Evolutionary conservation across 345 rosid species (phyloP).

Genomic region (Gossypium thurberi): DNA sequence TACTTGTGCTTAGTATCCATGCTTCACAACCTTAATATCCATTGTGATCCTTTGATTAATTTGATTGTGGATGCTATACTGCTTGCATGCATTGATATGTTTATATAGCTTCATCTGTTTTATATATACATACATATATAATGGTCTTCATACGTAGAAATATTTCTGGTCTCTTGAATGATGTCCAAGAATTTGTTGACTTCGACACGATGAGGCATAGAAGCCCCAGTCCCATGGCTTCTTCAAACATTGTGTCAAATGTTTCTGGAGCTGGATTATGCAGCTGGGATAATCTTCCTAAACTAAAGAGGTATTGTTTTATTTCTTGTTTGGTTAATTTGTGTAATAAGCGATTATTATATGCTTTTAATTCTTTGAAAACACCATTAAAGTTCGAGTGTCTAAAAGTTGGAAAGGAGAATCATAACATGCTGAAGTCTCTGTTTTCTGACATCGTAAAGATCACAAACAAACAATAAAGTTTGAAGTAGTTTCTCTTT

Average conservation of each 20-base stretch:
- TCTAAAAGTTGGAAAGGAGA: not conserved
- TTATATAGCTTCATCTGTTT: not conserved
- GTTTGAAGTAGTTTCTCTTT: not conserved
- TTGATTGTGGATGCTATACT: not conserved
- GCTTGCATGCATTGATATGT: not conserved
- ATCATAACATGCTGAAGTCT: not conserved
- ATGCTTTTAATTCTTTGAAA: not conserved
- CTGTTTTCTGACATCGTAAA: not conserved
- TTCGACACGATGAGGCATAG: constrained; percentile 78
- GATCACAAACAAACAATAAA: not conserved
- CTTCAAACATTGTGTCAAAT: constrained; percentile 74
- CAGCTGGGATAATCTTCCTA: constrained; percentile 70
- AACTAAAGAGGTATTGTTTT: no score
- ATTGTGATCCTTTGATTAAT: not conserved
- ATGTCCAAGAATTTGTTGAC: constrained; percentile 79
- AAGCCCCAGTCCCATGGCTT: constrained; percentile 98
- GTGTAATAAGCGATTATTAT: constrained; percentile 1
- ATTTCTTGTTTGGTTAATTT: not conserved
- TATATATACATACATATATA: not conserved
- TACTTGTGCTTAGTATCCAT: not conserved
- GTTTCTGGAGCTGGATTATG: constrained; percentile 58
- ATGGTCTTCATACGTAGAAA: constrained; percentile 50
- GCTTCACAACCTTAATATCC: not conserved
- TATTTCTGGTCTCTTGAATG: constrained; percentile 72
- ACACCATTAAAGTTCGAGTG: not conserved